phyloP scores from a whole-genome alignment of 805 yeast species.

The Yarrowia keelungensis region DNA sequence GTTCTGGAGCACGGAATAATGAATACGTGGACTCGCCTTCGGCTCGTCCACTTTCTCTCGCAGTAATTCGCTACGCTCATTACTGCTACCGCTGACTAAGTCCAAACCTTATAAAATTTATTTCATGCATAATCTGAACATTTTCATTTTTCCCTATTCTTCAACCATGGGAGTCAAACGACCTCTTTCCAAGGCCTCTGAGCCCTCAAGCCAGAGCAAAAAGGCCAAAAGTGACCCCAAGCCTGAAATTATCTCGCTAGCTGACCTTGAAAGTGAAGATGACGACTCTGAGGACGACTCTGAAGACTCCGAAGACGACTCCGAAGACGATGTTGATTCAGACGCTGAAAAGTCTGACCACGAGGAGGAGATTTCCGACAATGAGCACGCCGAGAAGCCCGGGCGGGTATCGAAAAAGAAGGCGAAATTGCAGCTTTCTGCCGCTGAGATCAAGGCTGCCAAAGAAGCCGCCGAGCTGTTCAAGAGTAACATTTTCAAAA shows the following conservation, averaged over 20 bases:
- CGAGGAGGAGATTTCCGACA: constrained; percentile 39
- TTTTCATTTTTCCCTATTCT: not conserved
- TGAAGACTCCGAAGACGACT: constrained; percentile 17
- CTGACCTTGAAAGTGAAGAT: constrained; percentile 38
- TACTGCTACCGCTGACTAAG: not conserved
- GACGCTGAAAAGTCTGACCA: constrained; percentile 4
- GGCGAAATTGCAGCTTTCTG: constrained; percentile 49
- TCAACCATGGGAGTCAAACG: constrained; percentile 38
- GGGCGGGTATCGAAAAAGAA: constrained; percentile 42
- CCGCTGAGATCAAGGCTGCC: constrained; percentile 89
- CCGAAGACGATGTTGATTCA: constrained; percentile 11
- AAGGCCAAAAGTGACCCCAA: constrained; percentile 23
- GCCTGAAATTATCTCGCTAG: constrained; percentile 35
- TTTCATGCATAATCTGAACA: constrained; percentile 24
- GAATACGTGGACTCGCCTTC: too few species aligned
- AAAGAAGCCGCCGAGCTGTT: constrained; percentile 93
- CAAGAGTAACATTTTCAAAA: constrained; percentile 92
- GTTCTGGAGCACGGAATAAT: too few species aligned
- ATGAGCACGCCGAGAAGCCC: constrained; percentile 37
- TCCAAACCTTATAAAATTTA: constrained; percentile 23
- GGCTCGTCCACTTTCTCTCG: too few species aligned
- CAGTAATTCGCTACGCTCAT: too few species aligned
- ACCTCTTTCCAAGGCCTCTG: constrained; percentile 14
- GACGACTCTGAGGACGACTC: constrained; percentile 31
- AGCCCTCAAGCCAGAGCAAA: not conserved